Evolutionary conservation across 305 asterid species (phyloP), one percentile per base, ranked within the genome.

Genomic region (Fraxinus greggii): DNA sequence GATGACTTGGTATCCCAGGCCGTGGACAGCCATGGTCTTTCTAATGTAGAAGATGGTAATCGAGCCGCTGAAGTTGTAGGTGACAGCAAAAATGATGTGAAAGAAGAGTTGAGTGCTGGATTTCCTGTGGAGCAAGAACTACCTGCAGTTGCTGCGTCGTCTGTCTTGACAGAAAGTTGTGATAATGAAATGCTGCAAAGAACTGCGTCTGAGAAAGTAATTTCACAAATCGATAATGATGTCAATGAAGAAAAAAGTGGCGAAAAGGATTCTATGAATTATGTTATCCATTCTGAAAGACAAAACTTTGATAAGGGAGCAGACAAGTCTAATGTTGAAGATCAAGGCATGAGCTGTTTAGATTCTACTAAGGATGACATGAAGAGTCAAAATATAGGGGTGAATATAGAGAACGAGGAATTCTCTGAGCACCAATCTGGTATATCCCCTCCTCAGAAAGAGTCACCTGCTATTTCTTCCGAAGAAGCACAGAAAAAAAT

Each of bases 321-420:
- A 8, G 59, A 28, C 54, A 21, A 32, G 54, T 28, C 54, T 17
- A 31, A 76, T 59, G 13, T 19, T 32, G 88, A 67, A 78, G 83
- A 85, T 54, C 83, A 79, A 32, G 79, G 70, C 17, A 21, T 29
- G 15, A 45, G 61, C 63, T 48, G 29, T 78, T 45, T 77, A 21
- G 79, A 78, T 79, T 72, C 76, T 33, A 63, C 35, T 36, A 33
- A 26, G 54, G 54, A 32, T 36, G 83, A 77, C 26, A 75, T 61
- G 81, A 83, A 32, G 13, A 80, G 40, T 78, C 84, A 79, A 45
- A 70, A 75, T 63, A 45, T 12, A 7, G 85, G 70, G 78, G 24
- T 81, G 77, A 77, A 73, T 45, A 77, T 74, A 10, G 92, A 88
- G 82, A 77, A 48, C 45, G 87, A 78, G 36, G 87, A 73, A 70